Conservation (phyloP, 306 rosid species). For the Prunus persica region Prunus_persica_NCBIv2 NC_034016.1:14212001-14212500, state of each 20-base stretch:
- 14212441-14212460: slow-evolving; percentile 66
- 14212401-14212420: slow-evolving; percentile 11
- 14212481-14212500: slow-evolving; percentile 84
- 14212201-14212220: background rate
- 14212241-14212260: background rate
- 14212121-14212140: background rate
- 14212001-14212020: background rate
- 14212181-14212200: background rate
- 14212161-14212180: background rate
- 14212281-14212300: background rate
- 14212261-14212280: background rate
- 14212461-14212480: slow-evolving; percentile 84
- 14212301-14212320: background rate
- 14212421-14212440: slow-evolving; percentile 77
- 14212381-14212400: background rate
- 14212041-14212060: background rate
- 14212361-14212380: background rate
- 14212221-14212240: background rate
- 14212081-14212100: background rate
- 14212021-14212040: background rate
- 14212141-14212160: background rate
- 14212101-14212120: background rate
- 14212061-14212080: background rate
- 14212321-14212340: background rate
- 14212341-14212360: background rate